Evolutionary conservation across 2,329 filamentous ascomycete species (phyloP).

Genomic region (Claviceps maximensis): DNA sequence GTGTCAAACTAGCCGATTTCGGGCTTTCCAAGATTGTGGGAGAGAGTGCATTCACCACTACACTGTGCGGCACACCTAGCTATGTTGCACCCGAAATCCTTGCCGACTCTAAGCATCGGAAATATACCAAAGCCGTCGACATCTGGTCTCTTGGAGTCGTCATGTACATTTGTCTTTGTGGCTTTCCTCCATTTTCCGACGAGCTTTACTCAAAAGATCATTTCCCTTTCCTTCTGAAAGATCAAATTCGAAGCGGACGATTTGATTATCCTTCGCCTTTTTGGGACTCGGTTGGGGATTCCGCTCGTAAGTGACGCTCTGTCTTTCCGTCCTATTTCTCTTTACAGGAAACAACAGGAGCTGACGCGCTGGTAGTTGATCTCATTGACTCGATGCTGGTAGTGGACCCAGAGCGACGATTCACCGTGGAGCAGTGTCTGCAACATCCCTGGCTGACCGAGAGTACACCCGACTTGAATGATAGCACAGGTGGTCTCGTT

Average conservation of each 20-base stretch:
- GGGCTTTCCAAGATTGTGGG: conserved; percentile 97
- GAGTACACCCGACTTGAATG: conserved; percentile 46
- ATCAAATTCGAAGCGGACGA: conserved; percentile 77
- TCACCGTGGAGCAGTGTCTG: conserved; percentile 81
- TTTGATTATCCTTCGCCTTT: conserved; percentile 96
- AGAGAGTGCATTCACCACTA: conserved; percentile 95
- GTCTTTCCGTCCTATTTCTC: too few relatives aligned
- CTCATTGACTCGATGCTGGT: conserved; percentile 92
- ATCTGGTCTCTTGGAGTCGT: conserved; percentile 97
- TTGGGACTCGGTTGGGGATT: conserved; percentile 52
- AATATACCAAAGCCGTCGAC: conserved; percentile 91
- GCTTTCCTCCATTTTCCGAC: conserved; percentile 93
- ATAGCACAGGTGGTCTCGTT: conserved; percentile 86
- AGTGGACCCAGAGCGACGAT: conserved; percentile 71
- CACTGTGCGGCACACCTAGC: conserved; percentile 88
- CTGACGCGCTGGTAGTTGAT: conserved; percentile 38
- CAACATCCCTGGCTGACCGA: conserved; percentile 80
- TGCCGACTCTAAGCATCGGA: conserved; percentile 64
- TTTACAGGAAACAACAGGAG: not conserved
- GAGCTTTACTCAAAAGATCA: conserved; percentile 63
- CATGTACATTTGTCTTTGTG: conserved; percentile 91
- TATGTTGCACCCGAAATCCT: conserved; percentile 96
- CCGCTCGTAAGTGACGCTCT: conserved; percentile 43
- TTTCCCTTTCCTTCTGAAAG: conserved; percentile 73
- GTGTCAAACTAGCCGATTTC: conserved; percentile 90